Conservation (phyloP, 345 rosid species). For the Chamaenerion angustifolium region DNA sequence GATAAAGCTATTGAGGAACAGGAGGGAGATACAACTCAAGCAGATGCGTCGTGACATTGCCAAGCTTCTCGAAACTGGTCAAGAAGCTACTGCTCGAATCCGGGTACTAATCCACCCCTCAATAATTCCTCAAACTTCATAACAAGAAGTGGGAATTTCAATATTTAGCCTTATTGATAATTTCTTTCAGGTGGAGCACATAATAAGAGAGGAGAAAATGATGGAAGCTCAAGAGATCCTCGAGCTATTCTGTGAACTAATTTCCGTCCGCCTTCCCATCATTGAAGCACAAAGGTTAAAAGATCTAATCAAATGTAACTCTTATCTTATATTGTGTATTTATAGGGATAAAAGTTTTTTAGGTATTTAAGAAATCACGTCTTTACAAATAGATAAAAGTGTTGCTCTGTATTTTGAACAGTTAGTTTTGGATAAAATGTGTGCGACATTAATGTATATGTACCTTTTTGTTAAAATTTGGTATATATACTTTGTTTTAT, state of each 20-base stretch:
- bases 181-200: constrained; percentile 71
- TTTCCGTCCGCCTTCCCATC: constrained; percentile 83
- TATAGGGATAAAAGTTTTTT: no score
- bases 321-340: neutral
- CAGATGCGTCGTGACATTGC: constrained; percentile 93
- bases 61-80: constrained; percentile 93
- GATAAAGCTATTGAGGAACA: constrained; percentile 75
- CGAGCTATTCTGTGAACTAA: constrained; percentile 80
- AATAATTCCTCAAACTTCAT: neutral
- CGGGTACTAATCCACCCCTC: constrained; percentile 34
- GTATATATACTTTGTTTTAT: no score
- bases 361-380: no score
- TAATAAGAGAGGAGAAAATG: constrained; percentile 92
- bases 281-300: constrained; percentile 78
- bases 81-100: constrained; percentile 96
- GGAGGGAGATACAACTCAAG: constrained; percentile 83
- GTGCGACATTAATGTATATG: no score
- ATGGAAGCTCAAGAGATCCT: constrained; percentile 97
- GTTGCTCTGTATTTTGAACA: no score
- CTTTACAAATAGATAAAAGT: no score
- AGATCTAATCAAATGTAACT: constrained; percentile 1
- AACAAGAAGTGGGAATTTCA: neutral
- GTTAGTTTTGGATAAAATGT: no score
- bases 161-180: neutral
- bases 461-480: no score